phyloP scores from a whole-genome alignment of 768 basidiomycete species.

The Naganishia randhawae region DNA sequence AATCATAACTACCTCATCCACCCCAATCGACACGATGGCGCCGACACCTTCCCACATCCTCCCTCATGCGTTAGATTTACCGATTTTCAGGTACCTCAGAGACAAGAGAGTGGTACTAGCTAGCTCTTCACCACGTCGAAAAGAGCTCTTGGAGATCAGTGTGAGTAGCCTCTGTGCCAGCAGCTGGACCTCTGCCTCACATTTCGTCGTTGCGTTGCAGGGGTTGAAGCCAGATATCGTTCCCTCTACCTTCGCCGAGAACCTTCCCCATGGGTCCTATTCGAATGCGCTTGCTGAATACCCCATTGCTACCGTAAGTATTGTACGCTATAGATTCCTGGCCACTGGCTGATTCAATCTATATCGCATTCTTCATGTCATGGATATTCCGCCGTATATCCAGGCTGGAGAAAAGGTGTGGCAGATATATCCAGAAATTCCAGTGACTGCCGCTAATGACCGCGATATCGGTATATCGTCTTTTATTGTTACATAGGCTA shows the following conservation, averaged over 20 bases:
- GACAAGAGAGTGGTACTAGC: slow-evolving; percentile 79
- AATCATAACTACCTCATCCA: background rate
- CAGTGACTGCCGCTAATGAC: background rate
- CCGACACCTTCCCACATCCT: slow-evolving; percentile 39
- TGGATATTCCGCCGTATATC: background rate
- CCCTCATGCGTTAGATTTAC: slow-evolving; percentile 44
- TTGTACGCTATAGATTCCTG: background rate
- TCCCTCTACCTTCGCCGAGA: slow-evolving; percentile 74
- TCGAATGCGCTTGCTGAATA: slow-evolving; percentile 65
- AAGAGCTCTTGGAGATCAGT: slow-evolving; percentile 72
- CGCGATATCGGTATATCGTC: background rate
- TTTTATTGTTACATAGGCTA: slow-evolving; percentile 55
- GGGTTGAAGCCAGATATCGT: slow-evolving; percentile 68
- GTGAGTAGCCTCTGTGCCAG: slow-evolving; percentile 56
- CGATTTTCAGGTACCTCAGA: slow-evolving; percentile 59
- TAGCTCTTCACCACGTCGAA: slow-evolving; percentile 77
- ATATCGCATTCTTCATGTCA: background rate
- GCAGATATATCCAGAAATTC: background rate
- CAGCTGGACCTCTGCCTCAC: background rate
- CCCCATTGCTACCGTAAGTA: slow-evolving; percentile 66
- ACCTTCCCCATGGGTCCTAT: slow-evolving; percentile 66
- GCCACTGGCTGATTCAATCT: background rate
- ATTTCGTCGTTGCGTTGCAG: slow-evolving; percentile 48
- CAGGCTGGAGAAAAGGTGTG: slow-evolving; percentile 57
- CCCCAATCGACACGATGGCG: slow-evolving; percentile 26